These are phyloP conservation scores for Diplosphaera chodatii DNA, from an alignment of 139 green algal species.

Conservation along the genomic window DNA sequence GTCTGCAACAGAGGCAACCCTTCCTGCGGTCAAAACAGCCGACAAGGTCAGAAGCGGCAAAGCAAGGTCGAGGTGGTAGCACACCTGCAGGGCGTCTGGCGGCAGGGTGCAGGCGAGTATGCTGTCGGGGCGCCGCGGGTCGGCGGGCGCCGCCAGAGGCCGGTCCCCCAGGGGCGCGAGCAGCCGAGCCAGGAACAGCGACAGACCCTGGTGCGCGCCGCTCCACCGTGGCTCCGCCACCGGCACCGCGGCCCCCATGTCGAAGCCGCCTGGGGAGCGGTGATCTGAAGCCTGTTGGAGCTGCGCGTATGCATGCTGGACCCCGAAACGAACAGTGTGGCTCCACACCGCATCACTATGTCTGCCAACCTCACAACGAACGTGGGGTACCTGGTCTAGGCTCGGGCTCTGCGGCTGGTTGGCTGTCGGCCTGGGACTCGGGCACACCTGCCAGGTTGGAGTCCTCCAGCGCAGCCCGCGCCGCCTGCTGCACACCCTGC, in stretches of 20 bases:
- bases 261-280: conserved; percentile 45
- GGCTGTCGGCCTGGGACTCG: not conserved
- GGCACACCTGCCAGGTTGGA: conserved; percentile 66
- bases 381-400: not conserved
- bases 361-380: too few relatives aligned
- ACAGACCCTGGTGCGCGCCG: conserved; percentile 70
- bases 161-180: conserved; percentile 74
- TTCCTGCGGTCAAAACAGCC: too few relatives aligned
- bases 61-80: too few relatives aligned
- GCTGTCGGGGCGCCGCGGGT: not conserved
- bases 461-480: conserved; percentile 64
- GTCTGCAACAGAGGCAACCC: too few relatives aligned
- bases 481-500: conserved; percentile 35
- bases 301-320: too few relatives aligned
- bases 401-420: conserved; percentile 9
- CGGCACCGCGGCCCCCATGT: conserved; percentile 56
- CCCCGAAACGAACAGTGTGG: too few relatives aligned
- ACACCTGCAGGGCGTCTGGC: conserved; percentile 3
- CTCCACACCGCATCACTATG: too few relatives aligned
- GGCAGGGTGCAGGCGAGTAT: conserved; percentile 10
- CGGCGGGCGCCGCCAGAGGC: conserved; percentile 25
- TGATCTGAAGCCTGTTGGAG: too few relatives aligned
- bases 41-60: too few relatives aligned
- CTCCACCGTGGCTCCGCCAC: conserved; percentile 74
- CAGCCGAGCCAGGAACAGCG: conserved; percentile 64